These are phyloP conservation scores for Ceratocystis cacaofunesta DNA, from an alignment of 2,329 filamentous ascomycete genomes.

Conservation along the genomic window DNA sequence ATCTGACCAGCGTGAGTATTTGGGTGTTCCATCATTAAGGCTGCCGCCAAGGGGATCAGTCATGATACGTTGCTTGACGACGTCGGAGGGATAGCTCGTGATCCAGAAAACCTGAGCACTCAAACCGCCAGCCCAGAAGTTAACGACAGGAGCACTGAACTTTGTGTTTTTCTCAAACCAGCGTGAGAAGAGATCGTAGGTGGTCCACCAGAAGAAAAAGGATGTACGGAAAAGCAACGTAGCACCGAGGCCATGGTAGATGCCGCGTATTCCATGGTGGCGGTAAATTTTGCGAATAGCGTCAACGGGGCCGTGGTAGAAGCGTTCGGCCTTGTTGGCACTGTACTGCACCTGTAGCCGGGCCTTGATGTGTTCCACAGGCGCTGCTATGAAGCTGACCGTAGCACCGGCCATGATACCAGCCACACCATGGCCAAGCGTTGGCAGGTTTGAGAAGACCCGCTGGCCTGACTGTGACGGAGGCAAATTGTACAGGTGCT, in stretches of 20 bases:
- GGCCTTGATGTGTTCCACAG: slow-evolving; percentile 90
- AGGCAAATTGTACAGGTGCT: slow-evolving; percentile 50
- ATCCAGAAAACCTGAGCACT: slow-evolving; percentile 93
- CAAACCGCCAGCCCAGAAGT: slow-evolving; percentile 93
- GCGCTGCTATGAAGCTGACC: slow-evolving; percentile 82
- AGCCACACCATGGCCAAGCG: slow-evolving; percentile 71
- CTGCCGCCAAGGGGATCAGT: slow-evolving; percentile 70
- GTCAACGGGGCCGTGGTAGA: slow-evolving; percentile 80
- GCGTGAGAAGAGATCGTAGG: slow-evolving; percentile 71
- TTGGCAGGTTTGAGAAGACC: slow-evolving; percentile 37
- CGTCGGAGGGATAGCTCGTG: slow-evolving; percentile 78
- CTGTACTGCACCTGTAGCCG: slow-evolving; percentile 89
- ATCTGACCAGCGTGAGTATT: slow-evolving; percentile 62
- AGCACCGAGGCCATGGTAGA: slow-evolving; percentile 75
- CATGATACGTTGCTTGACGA: slow-evolving; percentile 95
- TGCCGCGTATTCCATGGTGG: slow-evolving; percentile 59
- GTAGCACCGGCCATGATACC: slow-evolving; percentile 78
- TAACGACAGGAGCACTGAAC: slow-evolving; percentile 64
- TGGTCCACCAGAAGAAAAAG: slow-evolving; percentile 99
- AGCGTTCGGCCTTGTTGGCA: slow-evolving; percentile 56
- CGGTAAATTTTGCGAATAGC: slow-evolving; percentile 55
- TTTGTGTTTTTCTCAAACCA: slow-evolving; percentile 50
- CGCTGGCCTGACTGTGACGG: slow-evolving; percentile 13
- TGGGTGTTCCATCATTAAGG: slow-evolving; percentile 50
- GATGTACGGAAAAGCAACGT: slow-evolving; percentile 81